These are phyloP conservation scores for Calonectria multiphialidica DNA, from an alignment of 2,329 filamentous ascomycete species.

Conservation along the genomic window DNA sequence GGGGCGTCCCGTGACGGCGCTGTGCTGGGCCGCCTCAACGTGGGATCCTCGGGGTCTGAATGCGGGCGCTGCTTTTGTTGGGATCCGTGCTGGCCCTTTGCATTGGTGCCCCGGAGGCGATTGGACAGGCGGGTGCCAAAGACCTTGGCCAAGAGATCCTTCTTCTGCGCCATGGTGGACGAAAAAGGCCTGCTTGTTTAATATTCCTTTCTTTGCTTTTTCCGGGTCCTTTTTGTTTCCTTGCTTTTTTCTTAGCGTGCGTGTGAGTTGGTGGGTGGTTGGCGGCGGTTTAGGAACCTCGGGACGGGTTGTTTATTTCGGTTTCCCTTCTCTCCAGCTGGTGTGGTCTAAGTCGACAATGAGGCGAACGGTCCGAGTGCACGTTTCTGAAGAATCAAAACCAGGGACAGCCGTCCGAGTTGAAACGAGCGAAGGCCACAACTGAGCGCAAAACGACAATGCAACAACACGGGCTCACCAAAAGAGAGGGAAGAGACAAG, in stretches of 20 bases:
- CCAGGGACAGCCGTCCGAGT: not conserved
- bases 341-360: not conserved
- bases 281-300: not conserved
- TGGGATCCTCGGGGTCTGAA: not conserved
- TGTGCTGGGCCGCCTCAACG: not conserved
- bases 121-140: slow-evolving; percentile 15
- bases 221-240: not conserved
- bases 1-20: not conserved
- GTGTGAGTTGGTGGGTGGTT: not conserved
- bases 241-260: not conserved
- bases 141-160: slow-evolving; percentile 5
- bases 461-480: not conserved
- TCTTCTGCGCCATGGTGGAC: not conserved
- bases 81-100: not conserved
- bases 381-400: not conserved
- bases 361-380: not conserved
- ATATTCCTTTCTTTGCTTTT: not conserved
- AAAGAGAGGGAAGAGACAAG: not conserved
- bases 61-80: not conserved
- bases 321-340: not conserved
- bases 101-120: not conserved
- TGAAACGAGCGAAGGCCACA: not conserved
- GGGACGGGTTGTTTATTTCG: not conserved
- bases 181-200: not conserved
- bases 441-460: not conserved